phyloP scores from a whole-genome alignment of 192 early-diverging fungal species.

The Chytriomyces confervae region DNA sequence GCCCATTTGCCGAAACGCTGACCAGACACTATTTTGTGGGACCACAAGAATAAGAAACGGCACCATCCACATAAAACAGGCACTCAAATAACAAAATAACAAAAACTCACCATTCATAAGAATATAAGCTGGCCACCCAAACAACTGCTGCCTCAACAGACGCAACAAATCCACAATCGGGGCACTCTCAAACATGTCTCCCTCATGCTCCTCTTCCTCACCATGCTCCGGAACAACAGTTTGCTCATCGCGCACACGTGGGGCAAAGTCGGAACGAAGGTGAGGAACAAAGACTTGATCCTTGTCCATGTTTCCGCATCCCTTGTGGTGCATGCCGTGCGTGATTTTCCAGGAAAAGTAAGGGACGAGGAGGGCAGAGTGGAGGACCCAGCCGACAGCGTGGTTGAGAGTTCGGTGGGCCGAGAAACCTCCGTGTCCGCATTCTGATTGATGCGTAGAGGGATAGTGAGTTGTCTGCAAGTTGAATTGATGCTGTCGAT shows the following conservation, averaged over 20 bases:
- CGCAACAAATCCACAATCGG: slow-evolving; percentile 72
- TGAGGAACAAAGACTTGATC: slow-evolving; percentile 96
- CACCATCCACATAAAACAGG: background rate
- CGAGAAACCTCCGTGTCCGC: slow-evolving; percentile 91
- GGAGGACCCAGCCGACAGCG: slow-evolving; percentile 85
- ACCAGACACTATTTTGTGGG: slow-evolving; percentile 56
- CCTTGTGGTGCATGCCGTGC: slow-evolving; percentile 90
- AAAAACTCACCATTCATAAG: slow-evolving; percentile 61
- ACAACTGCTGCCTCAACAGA: slow-evolving; percentile 70
- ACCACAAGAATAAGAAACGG: background rate
- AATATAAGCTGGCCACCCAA: slow-evolving; percentile 93
- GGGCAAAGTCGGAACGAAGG: slow-evolving; percentile 64
- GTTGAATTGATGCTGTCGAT: background rate
- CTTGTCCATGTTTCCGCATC: slow-evolving; percentile 84
- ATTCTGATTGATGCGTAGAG: slow-evolving; percentile 63
- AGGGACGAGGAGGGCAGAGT: slow-evolving; percentile 89
- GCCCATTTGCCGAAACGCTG: slow-evolving; percentile 75
- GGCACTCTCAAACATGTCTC: slow-evolving; percentile 70
- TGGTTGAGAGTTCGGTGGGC: slow-evolving; percentile 85
- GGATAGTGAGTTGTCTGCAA: background rate
- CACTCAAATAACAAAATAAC: background rate
- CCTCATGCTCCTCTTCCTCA: slow-evolving; percentile 54
- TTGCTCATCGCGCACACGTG: background rate
- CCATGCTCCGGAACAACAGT: slow-evolving; percentile 49
- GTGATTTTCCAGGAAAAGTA: slow-evolving; percentile 91